Evolutionary conservation across 306 rosid species (phyloP), one percentile per base, ranked within the genome.

Genomic region (Castanea sativa): DNA sequence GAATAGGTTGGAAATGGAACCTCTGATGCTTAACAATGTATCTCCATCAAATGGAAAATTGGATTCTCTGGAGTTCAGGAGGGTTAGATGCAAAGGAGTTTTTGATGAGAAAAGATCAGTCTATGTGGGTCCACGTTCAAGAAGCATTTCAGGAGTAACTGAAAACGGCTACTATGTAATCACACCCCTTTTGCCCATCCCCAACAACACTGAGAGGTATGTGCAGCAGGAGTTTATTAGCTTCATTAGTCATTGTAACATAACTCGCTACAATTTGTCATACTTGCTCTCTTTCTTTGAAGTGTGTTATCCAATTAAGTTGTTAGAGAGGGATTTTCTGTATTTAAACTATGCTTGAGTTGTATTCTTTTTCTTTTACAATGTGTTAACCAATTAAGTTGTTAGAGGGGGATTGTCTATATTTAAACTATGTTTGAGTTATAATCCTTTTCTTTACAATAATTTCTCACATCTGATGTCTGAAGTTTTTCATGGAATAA

Each of bases 111-210:
- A 85, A 79, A 91, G 79, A 33, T 93, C 98, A 57, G 87, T 93
- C 81, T 93, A 67, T n/a, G 87, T 95, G 55, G 99, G 97, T 51
- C 98, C 99, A 70, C 98, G 99, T 68, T 93, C 98, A 73, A 88
- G 99, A 89, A 95, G 98, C 87, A 93, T 95, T 87, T 95, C 98
- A 14, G 98, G 99, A 80, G 87, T 95, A 75, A 91, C 98, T 23
- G 97, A 93, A 85, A 95, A 95, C 73, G 99, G 99, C 78, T 88
- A 95, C 90, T 93, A 75, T 83, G 84, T 95, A 76, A 88, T 93
- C 74, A 93, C 98, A 58, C 98, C 99, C 78, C 89, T 95, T 83
- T 32, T 91, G 87, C 99, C 94, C 1, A 56, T 82, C 77, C 85
- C 89, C 23, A 72, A 81, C 78, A 23, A 79, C 76, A 85, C 87